Evolutionary conservation across 176 grass and related monocot species (phyloP), one percentile per base, ranked within the genome.

Genomic region (Bonia amplexicaulis): DNA sequence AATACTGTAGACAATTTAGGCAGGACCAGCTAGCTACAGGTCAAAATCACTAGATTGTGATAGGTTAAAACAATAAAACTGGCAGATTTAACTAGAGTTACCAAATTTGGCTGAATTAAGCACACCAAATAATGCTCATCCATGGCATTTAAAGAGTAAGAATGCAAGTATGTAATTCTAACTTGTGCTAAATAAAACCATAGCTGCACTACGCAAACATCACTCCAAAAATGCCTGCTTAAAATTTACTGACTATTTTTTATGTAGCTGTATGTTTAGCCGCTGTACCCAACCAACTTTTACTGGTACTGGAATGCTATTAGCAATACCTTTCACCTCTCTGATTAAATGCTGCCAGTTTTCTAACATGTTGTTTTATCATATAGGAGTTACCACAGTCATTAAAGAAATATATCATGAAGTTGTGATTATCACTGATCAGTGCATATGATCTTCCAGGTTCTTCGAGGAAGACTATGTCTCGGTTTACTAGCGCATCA

Each of bases 381-480:
- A 55, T 63, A 65, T 77, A 55, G 73, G 71, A 74, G 46, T 27
- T 53, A 44, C 59, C 19, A 6, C 86, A 14, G 35, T 58, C 20
- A 26, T 14, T 59, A 59, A 65, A 39, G 6, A 68, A 47, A 19
- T 41, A 29, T 63, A 57, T 33, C 0, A 7, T 41, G 20, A 67
- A 64, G 48, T 12, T 20, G 9, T 39, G n/a, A 37, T 39, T 49
- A 19, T 52, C 31, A 33, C 57, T 83, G 53, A 83, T 19, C 20
- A 17, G 6, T 81, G 35, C 19, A 16, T 37, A 55, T 82, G 22
- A 26, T 40, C 10, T 74, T 57, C 10, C 59, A 87, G 87, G 84
- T 85, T 87, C 78, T 80, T 89, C 54, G 25, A 78, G 67, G 54
- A 94, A 87, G 85, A 87, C 83, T 11, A 89, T 66, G 77, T 91